Evolutionary conservation across 345 rosid genomes (phyloP).

Genomic region (Bruguiera parviflora): DNA sequence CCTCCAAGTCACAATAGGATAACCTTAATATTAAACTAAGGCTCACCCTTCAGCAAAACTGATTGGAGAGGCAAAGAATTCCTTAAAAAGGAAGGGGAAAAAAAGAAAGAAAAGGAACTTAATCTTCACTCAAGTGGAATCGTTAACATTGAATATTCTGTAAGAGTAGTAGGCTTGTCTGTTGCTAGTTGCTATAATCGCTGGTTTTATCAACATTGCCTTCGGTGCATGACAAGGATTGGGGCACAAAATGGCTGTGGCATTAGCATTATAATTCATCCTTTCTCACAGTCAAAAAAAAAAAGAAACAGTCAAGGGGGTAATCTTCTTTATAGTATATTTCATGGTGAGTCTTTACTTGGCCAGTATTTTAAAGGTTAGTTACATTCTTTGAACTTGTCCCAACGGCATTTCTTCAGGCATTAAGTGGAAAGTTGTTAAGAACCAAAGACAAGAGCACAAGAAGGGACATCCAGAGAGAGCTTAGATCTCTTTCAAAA

Average conservation of each 20-base stretch:
- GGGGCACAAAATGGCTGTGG: too few species aligned
- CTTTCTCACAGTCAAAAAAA: neutral
- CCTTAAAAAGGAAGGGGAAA: too few species aligned
- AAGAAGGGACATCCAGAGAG: constrained; percentile 85
- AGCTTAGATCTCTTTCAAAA: constrained; percentile 72
- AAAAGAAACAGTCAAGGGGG: constrained; percentile 4
- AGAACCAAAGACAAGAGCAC: constrained; percentile 75
- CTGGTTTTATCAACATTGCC: neutral
- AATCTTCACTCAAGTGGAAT: too few species aligned
- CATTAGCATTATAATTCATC: constrained; percentile 1
- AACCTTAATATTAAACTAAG: too few species aligned
- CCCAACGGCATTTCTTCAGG: constrained; percentile 33
- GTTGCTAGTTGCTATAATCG: neutral
- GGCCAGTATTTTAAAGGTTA: neutral
- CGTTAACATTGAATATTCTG: too few species aligned
- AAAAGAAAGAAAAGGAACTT: too few species aligned
- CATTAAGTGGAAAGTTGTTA: constrained; percentile 73
- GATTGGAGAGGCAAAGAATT: too few species aligned
- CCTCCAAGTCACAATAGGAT: too few species aligned
- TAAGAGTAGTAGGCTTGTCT: too few species aligned
- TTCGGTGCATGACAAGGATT: too few species aligned
- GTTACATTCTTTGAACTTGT: constrained; percentile 8
- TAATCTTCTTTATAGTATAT: neutral
- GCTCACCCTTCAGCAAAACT: too few species aligned
- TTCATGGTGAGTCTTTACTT: constrained; percentile 6